Percentiles rank a stretch among this genome's conserved stretches.
Conservation (phyloP, 1,139 yeast species). For the Debaryomyces sp. region DNA sequence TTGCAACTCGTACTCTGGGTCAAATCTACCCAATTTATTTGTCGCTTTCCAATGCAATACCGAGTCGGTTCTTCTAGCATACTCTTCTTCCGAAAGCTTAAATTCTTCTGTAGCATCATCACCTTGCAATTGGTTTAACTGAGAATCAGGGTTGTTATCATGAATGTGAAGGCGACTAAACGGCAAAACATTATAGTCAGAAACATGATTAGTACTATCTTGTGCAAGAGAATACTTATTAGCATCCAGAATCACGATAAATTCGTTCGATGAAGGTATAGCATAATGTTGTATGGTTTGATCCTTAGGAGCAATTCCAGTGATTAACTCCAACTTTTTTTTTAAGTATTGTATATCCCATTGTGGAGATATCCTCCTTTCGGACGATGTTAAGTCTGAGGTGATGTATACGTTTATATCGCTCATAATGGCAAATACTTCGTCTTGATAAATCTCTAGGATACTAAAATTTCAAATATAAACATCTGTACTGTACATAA, state of each 20-base stretch:
- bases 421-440: slow-evolving; percentile 25
- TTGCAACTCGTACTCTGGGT: slow-evolving; percentile 49
- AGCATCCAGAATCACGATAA: slow-evolving; percentile 22
- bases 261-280: slow-evolving; percentile 41
- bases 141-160: slow-evolving; percentile 56
- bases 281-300: slow-evolving; percentile 60
- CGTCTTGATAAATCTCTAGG: neutral
- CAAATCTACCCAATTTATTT: slow-evolving; percentile 70
- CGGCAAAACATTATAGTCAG: slow-evolving; percentile 31
- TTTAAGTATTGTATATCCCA: slow-evolving; percentile 65
- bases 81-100: slow-evolving; percentile 66
- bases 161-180: slow-evolving; percentile 54
- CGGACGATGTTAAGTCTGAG: slow-evolving; percentile 70
- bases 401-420: slow-evolving; percentile 63
- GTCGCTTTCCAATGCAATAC: slow-evolving; percentile 77
- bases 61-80: slow-evolving; percentile 59
- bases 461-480: neutral
- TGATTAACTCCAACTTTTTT: slow-evolving; percentile 63
- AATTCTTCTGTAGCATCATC: slow-evolving; percentile 47
- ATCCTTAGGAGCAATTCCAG: slow-evolving; percentile 71
- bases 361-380: slow-evolving; percentile 63
- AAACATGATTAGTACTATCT: slow-evolving; percentile 17
- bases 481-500: neutral
- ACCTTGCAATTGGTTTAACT: slow-evolving; percentile 39
- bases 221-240: slow-evolving; percentile 18